A percentile compares a stretch with the other conserved stretches of the same genome.
Evolutionary conservation across 78 protist genomes (phyloP).

Genomic region (Cavenderia fasciculata): DNA sequence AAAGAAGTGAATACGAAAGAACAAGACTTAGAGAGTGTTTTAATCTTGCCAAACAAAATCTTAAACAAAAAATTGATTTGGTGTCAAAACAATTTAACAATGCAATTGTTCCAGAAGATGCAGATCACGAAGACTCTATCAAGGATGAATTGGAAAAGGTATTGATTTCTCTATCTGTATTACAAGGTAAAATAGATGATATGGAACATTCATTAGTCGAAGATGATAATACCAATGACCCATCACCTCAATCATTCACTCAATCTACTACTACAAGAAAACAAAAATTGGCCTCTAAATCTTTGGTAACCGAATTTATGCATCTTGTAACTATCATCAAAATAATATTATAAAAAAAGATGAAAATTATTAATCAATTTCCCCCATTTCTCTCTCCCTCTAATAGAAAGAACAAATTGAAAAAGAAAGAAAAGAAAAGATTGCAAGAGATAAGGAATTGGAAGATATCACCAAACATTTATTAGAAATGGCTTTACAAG

Average conservation of each 20-base stretch:
- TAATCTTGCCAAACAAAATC: slow-evolving; percentile 39
- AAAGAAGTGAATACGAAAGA: slow-evolving; percentile 23
- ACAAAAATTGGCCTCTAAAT: neutral
- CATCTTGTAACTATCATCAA: slow-evolving; percentile 15
- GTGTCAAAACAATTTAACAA: neutral
- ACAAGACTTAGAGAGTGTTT: slow-evolving; percentile 14
- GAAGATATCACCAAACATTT: slow-evolving; percentile 69
- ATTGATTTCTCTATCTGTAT: neutral
- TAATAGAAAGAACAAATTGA: slow-evolving; percentile 50
- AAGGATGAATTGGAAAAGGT: slow-evolving; percentile 42
- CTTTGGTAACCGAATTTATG: slow-evolving; percentile 21
- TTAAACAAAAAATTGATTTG: slow-evolving; percentile 24
- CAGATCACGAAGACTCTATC: neutral
- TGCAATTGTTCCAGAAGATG: neutral
- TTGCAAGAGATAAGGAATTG: slow-evolving; percentile 33
- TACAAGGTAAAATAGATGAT: slow-evolving; percentile 46
- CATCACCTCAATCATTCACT: neutral
- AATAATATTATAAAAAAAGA: neutral
- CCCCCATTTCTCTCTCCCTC: neutral
- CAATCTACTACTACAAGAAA: neutral
- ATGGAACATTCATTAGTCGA: slow-evolving; percentile 25
- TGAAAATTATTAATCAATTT: neutral
- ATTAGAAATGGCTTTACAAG: slow-evolving; percentile 65
- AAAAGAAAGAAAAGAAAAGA: slow-evolving; percentile 52
- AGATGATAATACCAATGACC: neutral